phyloP scores from a whole-genome alignment of 2,329 filamentous ascomycete species.

The Cadophora luteo-olivacea region DNA sequence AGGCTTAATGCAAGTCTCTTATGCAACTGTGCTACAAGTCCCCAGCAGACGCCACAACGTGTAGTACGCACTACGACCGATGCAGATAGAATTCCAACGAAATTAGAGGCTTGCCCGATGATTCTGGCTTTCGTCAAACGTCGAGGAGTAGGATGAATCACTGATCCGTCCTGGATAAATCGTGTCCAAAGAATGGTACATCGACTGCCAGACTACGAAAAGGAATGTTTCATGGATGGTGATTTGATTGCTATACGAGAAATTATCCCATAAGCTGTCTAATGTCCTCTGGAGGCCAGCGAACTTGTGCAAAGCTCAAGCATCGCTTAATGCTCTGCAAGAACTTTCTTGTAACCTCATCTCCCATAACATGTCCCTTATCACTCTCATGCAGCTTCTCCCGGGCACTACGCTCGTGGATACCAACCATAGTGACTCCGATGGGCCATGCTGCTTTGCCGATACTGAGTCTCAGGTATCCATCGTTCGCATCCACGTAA shows the following conservation, averaged over 20 bases:
- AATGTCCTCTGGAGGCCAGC: slow-evolving; percentile 93
- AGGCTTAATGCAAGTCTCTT: background rate
- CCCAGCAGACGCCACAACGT: background rate
- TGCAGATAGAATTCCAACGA: background rate
- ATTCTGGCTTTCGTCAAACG: too few species aligned
- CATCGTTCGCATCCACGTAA: slow-evolving; percentile 97
- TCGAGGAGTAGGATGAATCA: background rate
- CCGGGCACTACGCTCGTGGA: slow-evolving; percentile 93
- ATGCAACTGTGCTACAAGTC: background rate
- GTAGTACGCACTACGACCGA: background rate
- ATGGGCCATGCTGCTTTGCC: slow-evolving; percentile 98
- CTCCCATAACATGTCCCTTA: slow-evolving; percentile 95
- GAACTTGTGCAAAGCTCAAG: slow-evolving; percentile 93
- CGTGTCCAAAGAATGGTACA: background rate
- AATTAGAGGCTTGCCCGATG: too few species aligned
- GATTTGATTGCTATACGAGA: slow-evolving; percentile 3
- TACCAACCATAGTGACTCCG: slow-evolving; percentile 99
- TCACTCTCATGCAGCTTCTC: slow-evolving; percentile 92
- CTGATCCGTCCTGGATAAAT: background rate
- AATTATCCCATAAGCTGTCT: slow-evolving; percentile 85
- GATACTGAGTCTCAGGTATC: slow-evolving; percentile 90
- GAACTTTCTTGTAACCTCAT: slow-evolving; percentile 94
- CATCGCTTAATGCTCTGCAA: slow-evolving; percentile 98
- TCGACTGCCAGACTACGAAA: background rate
- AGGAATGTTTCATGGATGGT: background rate